These are phyloP conservation scores for Phytophthora cajani DNA, from an alignment of 352 stramenopile genomes.

Conservation along the genomic window DNA sequence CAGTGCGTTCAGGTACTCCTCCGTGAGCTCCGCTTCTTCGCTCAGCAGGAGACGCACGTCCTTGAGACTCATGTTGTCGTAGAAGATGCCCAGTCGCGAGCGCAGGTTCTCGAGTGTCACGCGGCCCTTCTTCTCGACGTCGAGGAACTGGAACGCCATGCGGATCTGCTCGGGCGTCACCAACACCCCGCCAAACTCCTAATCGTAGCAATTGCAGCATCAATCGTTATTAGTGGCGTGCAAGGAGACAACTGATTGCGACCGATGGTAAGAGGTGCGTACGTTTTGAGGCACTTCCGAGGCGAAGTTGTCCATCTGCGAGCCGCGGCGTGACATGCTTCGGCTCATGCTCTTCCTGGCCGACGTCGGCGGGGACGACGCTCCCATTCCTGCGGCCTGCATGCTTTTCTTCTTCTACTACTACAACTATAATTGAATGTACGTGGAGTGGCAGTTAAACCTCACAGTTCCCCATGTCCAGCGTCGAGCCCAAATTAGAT, in stretches of 20 bases:
- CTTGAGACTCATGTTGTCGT: constrained; percentile 85
- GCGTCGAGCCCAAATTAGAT: too few species aligned
- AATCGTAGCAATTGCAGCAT: background rate
- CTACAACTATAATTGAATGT: background rate
- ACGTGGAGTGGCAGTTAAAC: background rate
- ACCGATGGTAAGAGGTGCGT: background rate
- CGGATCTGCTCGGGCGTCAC: constrained; percentile 88
- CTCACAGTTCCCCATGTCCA: background rate
- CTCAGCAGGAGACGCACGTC: constrained; percentile 88
- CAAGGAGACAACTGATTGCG: background rate
- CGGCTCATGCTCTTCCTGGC: constrained; percentile 14
- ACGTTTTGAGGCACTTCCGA: constrained; percentile 31
- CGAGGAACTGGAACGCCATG: constrained; percentile 90
- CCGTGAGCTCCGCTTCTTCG: constrained; percentile 75
- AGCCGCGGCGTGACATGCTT: constrained; percentile 6
- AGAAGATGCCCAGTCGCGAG: constrained; percentile 86
- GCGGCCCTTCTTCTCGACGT: constrained; percentile 79
- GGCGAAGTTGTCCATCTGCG: constrained; percentile 9
- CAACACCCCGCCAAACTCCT: constrained; percentile 84
- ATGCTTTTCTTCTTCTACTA: constrained; percentile 5
- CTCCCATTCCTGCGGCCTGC: constrained; percentile 8
- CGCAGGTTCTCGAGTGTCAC: constrained; percentile 86
- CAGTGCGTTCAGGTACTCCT: constrained; percentile 80
- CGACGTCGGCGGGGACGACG: constrained; percentile 1
- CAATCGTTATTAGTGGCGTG: background rate